These are phyloP conservation scores for Teratosphaeria nubilosa DNA, from an alignment of 2,329 filamentous ascomycete genomes.

Conservation along the genomic window DNA sequence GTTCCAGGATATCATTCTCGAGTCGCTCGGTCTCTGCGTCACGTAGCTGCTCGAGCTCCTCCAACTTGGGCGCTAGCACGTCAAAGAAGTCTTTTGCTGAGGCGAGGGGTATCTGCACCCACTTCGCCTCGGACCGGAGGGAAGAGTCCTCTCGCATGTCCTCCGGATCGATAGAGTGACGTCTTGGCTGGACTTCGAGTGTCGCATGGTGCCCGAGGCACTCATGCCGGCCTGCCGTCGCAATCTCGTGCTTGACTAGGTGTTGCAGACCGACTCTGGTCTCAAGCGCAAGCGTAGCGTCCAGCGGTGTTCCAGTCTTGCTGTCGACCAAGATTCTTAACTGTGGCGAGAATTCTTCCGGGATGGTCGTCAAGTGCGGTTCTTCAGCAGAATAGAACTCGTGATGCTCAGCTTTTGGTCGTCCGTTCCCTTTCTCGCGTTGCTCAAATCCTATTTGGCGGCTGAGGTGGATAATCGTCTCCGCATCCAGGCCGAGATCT, in stretches of 20 bases:
- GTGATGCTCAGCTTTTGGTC: not conserved
- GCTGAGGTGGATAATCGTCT: constrained; percentile 58
- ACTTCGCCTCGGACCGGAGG: constrained; percentile 16
- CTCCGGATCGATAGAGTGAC: not conserved
- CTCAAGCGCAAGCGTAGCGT: constrained; percentile 56
- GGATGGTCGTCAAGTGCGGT: constrained; percentile 13
- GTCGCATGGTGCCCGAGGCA: constrained; percentile 10
- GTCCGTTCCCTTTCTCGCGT: constrained; percentile 1
- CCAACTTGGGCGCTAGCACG: constrained; percentile 61
- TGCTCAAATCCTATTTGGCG: constrained; percentile 24
- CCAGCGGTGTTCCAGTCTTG: constrained; percentile 55
- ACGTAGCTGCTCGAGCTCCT: constrained; percentile 58
- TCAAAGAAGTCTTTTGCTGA: constrained; percentile 75
- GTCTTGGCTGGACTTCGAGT: constrained; percentile 1
- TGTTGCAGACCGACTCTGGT: constrained; percentile 55
- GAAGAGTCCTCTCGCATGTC: not conserved
- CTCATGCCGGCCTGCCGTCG: constrained; percentile 27
- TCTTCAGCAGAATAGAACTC: constrained; percentile 15
- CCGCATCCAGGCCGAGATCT: constrained; percentile 59
- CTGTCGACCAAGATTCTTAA: constrained; percentile 61
- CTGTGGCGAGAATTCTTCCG: constrained; percentile 50
- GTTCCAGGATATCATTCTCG: constrained; percentile 49
- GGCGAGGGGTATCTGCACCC: constrained; percentile 63
- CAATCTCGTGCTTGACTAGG: constrained; percentile 42
- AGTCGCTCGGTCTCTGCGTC: constrained; percentile 55